Percentiles rank a stretch among this genome's conserved stretches.
Conservation (phyloP, 208 protist species). For the Blechomonas ayalai region DNA sequence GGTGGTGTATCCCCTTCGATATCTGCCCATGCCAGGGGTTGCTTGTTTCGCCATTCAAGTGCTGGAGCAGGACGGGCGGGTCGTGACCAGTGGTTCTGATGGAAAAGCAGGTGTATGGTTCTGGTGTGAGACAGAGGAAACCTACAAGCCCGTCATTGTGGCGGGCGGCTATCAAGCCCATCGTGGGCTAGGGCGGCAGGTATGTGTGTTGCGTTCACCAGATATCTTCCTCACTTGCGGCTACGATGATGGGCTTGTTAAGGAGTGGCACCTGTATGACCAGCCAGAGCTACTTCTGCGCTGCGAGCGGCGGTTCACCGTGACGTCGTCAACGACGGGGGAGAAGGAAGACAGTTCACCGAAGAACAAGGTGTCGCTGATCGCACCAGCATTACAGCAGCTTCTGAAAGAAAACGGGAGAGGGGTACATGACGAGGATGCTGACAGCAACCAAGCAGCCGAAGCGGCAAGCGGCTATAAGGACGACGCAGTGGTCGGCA, state of each 20-base stretch:
- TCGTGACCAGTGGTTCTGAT: slow-evolving; percentile 56
- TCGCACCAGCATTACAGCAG: slow-evolving; percentile 13
- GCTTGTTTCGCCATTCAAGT: slow-evolving; percentile 52
- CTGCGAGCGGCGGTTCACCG: slow-evolving; percentile 47
- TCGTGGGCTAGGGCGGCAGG: slow-evolving; percentile 30
- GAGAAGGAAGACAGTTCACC: not conserved
- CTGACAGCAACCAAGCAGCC: not conserved
- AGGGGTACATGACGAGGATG: not conserved
- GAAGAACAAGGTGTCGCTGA: not conserved
- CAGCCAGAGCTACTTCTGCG: slow-evolving; percentile 54
- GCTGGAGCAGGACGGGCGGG: slow-evolving; percentile 21
- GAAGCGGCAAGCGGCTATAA: not conserved
- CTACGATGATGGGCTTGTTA: slow-evolving; percentile 64
- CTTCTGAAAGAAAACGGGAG: slow-evolving; percentile 1
- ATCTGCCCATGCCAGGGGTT: slow-evolving; percentile 21
- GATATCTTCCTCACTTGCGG: slow-evolving; percentile 66
- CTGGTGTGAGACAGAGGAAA: slow-evolving; percentile 11
- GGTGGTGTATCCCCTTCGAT: slow-evolving; percentile 44
- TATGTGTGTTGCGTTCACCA: slow-evolving; percentile 47
- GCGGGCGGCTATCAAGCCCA: slow-evolving; percentile 7
- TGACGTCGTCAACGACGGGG: slow-evolving; percentile 11
- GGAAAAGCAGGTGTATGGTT: slow-evolving; percentile 41
- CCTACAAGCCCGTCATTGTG: slow-evolving; percentile 27
- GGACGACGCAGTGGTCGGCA: slow-evolving; percentile 24
- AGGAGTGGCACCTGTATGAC: slow-evolving; percentile 85